Evolutionary conservation across 208 protist species (phyloP).

Genomic region (Crithidia expoeki): DNA sequence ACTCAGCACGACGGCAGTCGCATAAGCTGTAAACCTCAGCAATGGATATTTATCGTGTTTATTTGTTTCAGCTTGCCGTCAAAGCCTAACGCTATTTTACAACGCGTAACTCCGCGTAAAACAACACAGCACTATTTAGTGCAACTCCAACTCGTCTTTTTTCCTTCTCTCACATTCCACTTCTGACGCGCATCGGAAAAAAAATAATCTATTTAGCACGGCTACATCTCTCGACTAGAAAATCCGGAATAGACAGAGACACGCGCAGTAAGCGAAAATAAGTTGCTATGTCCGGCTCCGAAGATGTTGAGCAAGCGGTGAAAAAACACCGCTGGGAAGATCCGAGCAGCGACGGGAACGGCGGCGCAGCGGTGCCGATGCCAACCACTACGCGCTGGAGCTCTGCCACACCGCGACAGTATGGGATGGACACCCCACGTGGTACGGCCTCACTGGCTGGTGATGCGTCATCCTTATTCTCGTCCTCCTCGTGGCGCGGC

Average conservation of each 20-base stretch:
- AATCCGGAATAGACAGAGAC: not conserved
- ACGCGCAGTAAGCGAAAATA: not conserved
- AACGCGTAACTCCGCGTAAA: no score
- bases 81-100: no score
- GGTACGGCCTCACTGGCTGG: slow-evolving; percentile 33
- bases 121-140: no score
- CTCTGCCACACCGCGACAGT: slow-evolving; percentile 78
- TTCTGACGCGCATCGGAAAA: no score
- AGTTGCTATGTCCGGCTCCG: slow-evolving; percentile 1
- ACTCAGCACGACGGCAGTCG: no score
- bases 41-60: no score
- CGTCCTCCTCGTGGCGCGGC: slow-evolving; percentile 65
- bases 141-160: no score
- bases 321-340: slow-evolving; percentile 81
- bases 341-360: slow-evolving; percentile 19
- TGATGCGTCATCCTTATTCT: slow-evolving; percentile 12
- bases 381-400: slow-evolving; percentile 72
- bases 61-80: no score
- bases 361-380: slow-evolving; percentile 6
- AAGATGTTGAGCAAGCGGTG: slow-evolving; percentile 31
- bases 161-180: no score
- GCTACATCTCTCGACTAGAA: not conserved
- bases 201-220: no score
- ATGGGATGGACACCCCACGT: slow-evolving; percentile 66
- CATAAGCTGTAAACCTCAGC: no score